Percentiles rank a stretch among this genome's conserved stretches.
Evolutionary conservation across 306 rosid species (phyloP).

Genomic region (Casuarina glauca): DNA sequence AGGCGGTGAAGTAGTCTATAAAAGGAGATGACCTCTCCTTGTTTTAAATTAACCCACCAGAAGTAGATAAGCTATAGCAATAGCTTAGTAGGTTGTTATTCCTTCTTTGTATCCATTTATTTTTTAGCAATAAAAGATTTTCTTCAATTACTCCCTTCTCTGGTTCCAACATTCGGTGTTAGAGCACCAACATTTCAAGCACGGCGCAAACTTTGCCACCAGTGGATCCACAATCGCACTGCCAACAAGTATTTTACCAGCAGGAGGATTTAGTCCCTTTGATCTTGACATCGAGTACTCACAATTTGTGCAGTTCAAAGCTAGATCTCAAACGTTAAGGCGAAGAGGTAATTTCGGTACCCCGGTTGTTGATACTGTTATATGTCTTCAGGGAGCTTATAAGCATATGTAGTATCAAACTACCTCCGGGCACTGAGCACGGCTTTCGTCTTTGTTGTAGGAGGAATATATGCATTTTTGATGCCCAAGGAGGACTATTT

Average conservation of each 20-base stretch:
- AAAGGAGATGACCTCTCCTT: no score
- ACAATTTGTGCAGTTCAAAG: slow-evolving; percentile 23
- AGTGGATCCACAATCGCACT: slow-evolving; percentile 29
- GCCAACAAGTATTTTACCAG: slow-evolving; percentile 1
- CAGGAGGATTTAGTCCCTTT: slow-evolving; percentile 31
- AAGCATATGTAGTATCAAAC: background rate
- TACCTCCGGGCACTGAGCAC: background rate
- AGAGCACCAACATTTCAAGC: no score
- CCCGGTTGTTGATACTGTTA: no score
- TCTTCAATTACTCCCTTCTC: no score
- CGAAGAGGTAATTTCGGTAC: background rate
- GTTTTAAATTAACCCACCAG: no score
- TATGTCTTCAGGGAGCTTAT: background rate
- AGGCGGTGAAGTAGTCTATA: no score
- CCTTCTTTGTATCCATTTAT: no score
- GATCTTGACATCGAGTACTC: slow-evolving; percentile 23
- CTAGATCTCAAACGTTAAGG: background rate
- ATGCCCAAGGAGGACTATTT: slow-evolving; percentile 11
- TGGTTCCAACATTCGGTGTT: no score
- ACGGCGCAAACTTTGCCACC: slow-evolving; percentile 34
- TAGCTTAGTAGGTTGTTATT: no score
- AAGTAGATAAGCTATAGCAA: no score
- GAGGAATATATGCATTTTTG: slow-evolving; percentile 8
- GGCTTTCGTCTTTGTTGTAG: background rate
- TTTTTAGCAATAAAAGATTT: no score